Conservation (phyloP, 345 rosid species). For the Streptanthus diversifolius region DNA sequence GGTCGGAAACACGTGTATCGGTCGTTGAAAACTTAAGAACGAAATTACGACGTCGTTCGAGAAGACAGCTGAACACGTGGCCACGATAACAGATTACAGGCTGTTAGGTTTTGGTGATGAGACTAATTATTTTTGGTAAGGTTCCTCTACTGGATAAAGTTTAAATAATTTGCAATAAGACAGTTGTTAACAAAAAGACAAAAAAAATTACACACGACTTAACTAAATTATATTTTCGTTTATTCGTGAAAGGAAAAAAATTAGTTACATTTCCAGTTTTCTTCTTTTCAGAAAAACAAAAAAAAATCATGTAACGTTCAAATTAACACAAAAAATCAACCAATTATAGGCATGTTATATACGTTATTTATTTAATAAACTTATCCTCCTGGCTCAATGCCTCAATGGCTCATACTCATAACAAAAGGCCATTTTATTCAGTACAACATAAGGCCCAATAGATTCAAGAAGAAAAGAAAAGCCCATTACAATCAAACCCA, state of each 20-base stretch:
- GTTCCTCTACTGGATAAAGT: neutral
- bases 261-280: neutral
- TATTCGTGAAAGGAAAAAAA: too few species aligned
- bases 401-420: neutral
- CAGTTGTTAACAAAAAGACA: neutral
- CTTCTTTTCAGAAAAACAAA: too few species aligned
- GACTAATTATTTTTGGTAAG: neutral
- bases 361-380: neutral
- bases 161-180: neutral
- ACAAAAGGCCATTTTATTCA: neutral
- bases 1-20: slow-evolving; percentile 5
- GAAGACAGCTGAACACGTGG: slow-evolving; percentile 8
- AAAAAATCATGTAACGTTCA: too few species aligned
- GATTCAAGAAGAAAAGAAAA: slow-evolving; percentile 16
- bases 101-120: neutral
- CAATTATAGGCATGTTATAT: neutral
- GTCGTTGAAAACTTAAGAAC: neutral
- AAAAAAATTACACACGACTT: neutral
- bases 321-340: neutral
- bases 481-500: slow-evolving; percentile 59
- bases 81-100: neutral
- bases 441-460: neutral
- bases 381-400: neutral
- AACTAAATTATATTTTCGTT: neutral
- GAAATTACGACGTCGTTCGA: neutral